phyloP scores from a whole-genome alignment of 768 basidiomycete genomes.

The Panaeolus papilionaceus region DNA sequence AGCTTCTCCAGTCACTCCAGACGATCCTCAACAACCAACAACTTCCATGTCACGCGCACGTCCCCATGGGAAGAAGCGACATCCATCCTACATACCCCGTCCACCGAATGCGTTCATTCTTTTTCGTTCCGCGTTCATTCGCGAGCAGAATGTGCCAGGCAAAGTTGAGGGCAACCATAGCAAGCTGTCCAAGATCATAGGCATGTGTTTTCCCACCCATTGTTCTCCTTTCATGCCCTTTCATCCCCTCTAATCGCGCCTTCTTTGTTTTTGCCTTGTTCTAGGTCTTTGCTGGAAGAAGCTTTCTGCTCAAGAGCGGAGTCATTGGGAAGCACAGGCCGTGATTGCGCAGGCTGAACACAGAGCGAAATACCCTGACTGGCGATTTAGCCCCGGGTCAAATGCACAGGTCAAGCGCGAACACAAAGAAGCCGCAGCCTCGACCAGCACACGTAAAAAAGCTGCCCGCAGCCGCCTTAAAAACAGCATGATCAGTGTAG shows the following conservation, averaged over 20 bases:
- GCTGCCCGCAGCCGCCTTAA: constrained; percentile 31
- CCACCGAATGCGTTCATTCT: constrained; percentile 89
- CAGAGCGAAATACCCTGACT: constrained; percentile 76
- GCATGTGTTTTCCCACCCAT: constrained; percentile 41
- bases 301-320: constrained; percentile 68
- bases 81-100: constrained; percentile 79
- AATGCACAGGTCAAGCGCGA: constrained; percentile 49
- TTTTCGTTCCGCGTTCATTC: constrained; percentile 81
- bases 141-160: constrained; percentile 73
- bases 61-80: constrained; percentile 67
- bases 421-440: constrained; percentile 39
- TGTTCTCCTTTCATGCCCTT: constrained; percentile 14
- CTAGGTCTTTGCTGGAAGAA: constrained; percentile 79
- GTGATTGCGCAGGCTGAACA: constrained; percentile 76
- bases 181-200: constrained; percentile 83
- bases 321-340: constrained; percentile 80
- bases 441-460: constrained; percentile 28
- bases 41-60: constrained; percentile 40
- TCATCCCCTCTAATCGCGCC: constrained; percentile 8
- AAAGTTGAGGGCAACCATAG: constrained; percentile 84
- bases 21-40: constrained; percentile 12
- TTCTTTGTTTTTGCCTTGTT: constrained; percentile 18
- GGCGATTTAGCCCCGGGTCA: constrained; percentile 76
- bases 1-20: constrained; percentile 24
- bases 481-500: constrained; percentile 20